phyloP scores from a whole-genome alignment of 2,329 filamentous ascomycete species.

The Diaporthe sp. region DNA sequence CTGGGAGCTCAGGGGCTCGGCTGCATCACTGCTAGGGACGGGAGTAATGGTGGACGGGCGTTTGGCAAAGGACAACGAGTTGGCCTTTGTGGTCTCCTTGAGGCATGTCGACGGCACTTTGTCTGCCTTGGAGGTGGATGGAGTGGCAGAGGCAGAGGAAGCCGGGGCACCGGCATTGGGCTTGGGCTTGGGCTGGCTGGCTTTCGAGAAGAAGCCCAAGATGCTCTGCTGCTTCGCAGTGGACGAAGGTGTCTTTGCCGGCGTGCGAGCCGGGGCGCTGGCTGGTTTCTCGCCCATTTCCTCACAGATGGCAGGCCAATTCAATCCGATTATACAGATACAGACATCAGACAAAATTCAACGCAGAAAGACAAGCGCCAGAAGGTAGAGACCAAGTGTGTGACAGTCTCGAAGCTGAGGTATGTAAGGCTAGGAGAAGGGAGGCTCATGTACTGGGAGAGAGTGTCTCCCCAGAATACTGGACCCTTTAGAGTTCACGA shows the following conservation, averaged over 20 bases:
- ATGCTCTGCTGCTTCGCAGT: slow-evolving; percentile 77
- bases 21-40: slow-evolving; percentile 83
- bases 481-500: slow-evolving; percentile 27
- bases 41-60: slow-evolving; percentile 72
- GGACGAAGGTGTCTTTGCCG: slow-evolving; percentile 55
- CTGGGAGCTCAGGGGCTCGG: slow-evolving; percentile 77
- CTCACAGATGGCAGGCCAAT: slow-evolving; percentile 24
- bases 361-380: slow-evolving; percentile 5
- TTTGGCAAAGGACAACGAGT: slow-evolving; percentile 56
- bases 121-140: slow-evolving; percentile 43
- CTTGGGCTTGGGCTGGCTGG: slow-evolving; percentile 45
- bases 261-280: slow-evolving; percentile 50
- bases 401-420: neutral
- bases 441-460: neutral
- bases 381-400: neutral
- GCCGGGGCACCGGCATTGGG: slow-evolving; percentile 50
- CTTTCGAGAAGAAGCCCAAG: slow-evolving; percentile 83
- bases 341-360: slow-evolving; percentile 6
- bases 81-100: slow-evolving; percentile 61
- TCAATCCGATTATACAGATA: slow-evolving; percentile 14
- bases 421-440: neutral
- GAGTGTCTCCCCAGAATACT: neutral
- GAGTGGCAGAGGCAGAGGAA: slow-evolving; percentile 46
- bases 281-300: slow-evolving; percentile 37
- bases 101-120: slow-evolving; percentile 54